phyloP scores from a whole-genome alignment of 2,329 filamentous ascomycete species.

The Cercospora berteroae region DNA sequence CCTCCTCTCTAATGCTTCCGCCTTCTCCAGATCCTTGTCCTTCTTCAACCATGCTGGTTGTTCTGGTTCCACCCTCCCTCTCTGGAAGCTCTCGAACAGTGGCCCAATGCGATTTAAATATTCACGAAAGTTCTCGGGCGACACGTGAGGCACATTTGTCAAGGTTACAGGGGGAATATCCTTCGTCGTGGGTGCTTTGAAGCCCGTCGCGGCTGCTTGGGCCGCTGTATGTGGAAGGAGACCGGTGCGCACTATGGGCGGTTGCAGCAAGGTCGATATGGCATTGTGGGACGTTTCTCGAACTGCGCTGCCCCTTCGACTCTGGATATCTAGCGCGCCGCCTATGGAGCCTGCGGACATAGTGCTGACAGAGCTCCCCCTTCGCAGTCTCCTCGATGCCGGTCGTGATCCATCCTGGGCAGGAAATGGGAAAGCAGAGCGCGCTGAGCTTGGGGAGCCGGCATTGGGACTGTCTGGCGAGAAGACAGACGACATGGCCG shows the following conservation, averaged over 20 bases:
- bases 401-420: conserved; percentile 54
- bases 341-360: conserved; percentile 80
- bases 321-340: conserved; percentile 72
- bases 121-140: conserved; percentile 73
- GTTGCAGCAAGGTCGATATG: conserved; percentile 89
- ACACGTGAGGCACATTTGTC: conserved; percentile 81
- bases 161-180: conserved; percentile 93
- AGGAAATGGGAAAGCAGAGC: conserved; percentile 55
- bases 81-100: conserved; percentile 83
- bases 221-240: conserved; percentile 75
- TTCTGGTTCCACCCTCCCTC: conserved; percentile 74
- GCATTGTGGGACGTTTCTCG: conserved; percentile 84
- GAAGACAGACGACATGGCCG: conserved; percentile 34
- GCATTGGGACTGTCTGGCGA: conserved; percentile 53
- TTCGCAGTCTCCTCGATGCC: conserved; percentile 55
- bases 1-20: conserved; percentile 48
- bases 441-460: conserved; percentile 41
- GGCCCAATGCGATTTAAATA: conserved; percentile 84
- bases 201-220: conserved; percentile 59
- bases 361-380: conserved; percentile 74
- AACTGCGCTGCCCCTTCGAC: conserved; percentile 57
- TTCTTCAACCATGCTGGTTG: conserved; percentile 50
- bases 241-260: conserved; percentile 84
- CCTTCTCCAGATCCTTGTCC: conserved; percentile 45
- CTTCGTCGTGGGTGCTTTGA: conserved; percentile 73